Base-by-base conservation (phyloP, 495 filamentous ascomycete genomes). In the Evansstolkia leycettana region DNA sequence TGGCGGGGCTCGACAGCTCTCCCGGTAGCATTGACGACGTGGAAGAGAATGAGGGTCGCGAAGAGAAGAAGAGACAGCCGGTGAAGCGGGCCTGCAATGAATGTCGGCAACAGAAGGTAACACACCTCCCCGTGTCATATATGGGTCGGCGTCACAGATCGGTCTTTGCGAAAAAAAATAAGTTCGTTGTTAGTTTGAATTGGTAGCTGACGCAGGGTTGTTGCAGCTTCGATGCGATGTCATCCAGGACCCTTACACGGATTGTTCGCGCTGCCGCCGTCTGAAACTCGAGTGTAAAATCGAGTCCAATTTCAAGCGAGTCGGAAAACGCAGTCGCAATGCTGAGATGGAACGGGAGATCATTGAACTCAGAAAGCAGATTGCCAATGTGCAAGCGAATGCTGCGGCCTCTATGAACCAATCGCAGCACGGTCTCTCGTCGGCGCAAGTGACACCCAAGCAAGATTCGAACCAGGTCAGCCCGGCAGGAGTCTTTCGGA, bases 21-120 rank as follows among this genome's bases (percentile, higher is more conserved):
- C 77, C 78, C 13, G 76, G 71, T n/a, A 84, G 80, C 55, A 59
- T 67, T 18, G 80, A 83, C 35, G 76, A 76, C 41, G 71, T 73
- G 34, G 76, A 75, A 28, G 76, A 78, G 33, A 64, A 46, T 23
- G 67, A 75, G 12, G 58, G 57, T 15, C 67, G 69, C 14, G 70
- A 70, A 40, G 72, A 81, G 46, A 72, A 71, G 59, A 74, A 73
- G 52, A 66, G 76, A 40, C 75, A 78, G 37, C 82, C 81, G 9
- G 79, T 86, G 30, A 93, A 92, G 59, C 74, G 85, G 39, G 87
- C 87, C 11, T 94, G 87, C 55, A 94, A 95, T 60, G 84, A 95
- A 54, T 95, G 88, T 57, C 75, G 86, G 26, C 88, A 95, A 57
- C 87, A 94, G 58, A 94, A 95, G 72, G 84, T 88, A 23, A 23